These are phyloP conservation scores for Dacryopinax spathularia DNA, from an alignment of 768 basidiomycete species.

Conservation along the genomic window DNA sequence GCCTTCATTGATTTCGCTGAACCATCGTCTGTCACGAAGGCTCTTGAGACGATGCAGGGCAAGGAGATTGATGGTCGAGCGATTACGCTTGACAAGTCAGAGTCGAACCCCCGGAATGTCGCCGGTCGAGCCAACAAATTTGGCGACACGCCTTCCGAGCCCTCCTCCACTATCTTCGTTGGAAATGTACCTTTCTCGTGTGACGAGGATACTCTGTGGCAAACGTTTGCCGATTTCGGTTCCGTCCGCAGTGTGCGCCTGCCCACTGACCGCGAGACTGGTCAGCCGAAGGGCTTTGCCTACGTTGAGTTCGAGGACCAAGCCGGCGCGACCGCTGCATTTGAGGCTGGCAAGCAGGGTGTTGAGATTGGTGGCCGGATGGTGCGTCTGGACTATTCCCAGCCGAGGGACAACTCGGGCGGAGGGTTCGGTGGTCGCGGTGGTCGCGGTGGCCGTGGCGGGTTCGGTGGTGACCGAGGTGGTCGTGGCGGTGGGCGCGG, in stretches of 20 bases:
- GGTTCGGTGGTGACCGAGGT: constrained; percentile 24
- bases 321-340: constrained; percentile 67
- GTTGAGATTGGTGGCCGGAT: constrained; percentile 66
- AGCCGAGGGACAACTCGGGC: constrained; percentile 49
- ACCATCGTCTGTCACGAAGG: constrained; percentile 39
- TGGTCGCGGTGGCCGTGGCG: not conserved
- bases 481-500: constrained; percentile 6
- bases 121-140: constrained; percentile 67
- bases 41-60: constrained; percentile 57
- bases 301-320: constrained; percentile 88
- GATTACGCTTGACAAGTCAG: constrained; percentile 58
- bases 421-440: constrained; percentile 37
- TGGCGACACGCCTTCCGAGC: constrained; percentile 51
- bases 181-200: constrained; percentile 76
- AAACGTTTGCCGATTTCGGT: constrained; percentile 77
- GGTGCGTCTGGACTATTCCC: constrained; percentile 74
- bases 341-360: constrained; percentile 44
- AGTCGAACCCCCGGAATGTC: constrained; percentile 35
- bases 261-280: constrained; percentile 84
- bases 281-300: constrained; percentile 85
- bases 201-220: constrained; percentile 76
- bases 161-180: constrained; percentile 70
- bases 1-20: constrained; percentile 30
- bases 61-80: constrained; percentile 85
- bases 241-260: constrained; percentile 74